These are phyloP conservation scores for Apiospora aurea DNA, from an alignment of 2,329 filamentous ascomycete genomes.

Conservation along the genomic window DNA sequence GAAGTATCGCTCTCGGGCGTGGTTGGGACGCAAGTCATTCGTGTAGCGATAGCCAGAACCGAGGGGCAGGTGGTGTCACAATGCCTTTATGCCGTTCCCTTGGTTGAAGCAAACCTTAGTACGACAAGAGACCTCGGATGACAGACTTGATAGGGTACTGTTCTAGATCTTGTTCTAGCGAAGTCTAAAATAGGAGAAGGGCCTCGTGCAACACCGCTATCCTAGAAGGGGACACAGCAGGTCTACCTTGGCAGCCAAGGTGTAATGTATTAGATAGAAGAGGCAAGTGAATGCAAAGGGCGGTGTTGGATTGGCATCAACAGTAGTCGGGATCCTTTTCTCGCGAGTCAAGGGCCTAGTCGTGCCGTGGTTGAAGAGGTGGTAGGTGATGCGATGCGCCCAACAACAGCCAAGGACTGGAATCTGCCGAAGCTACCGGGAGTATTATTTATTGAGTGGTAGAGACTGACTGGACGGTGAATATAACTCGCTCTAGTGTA, in stretches of 20 bases:
- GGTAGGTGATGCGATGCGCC: slow-evolving; percentile 17
- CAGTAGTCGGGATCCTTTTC: background rate
- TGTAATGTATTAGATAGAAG: background rate
- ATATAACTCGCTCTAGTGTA: background rate
- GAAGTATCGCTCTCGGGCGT: slow-evolving; percentile 40
- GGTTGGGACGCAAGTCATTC: slow-evolving; percentile 36
- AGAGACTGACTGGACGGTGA: background rate
- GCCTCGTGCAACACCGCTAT: background rate
- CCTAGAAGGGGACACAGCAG: background rate
- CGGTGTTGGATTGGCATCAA: background rate
- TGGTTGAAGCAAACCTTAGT: slow-evolving; percentile 3
- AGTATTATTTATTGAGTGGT: background rate
- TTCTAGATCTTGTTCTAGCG: slow-evolving; percentile 2
- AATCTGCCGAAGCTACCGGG: background rate
- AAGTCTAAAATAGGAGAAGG: background rate
- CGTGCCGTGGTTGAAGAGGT: background rate
- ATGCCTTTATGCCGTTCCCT: background rate
- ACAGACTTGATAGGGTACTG: background rate
- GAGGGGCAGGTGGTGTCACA: background rate
- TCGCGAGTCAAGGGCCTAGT: slow-evolving; percentile 14
- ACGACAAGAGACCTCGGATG: background rate
- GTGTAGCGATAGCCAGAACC: background rate
- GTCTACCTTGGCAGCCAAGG: background rate
- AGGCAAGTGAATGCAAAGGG: background rate
- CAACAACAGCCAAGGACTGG: background rate